Base-by-base conservation (phyloP, 2,329 filamentous ascomycete species). In the Kalmusia sp. region DNA sequence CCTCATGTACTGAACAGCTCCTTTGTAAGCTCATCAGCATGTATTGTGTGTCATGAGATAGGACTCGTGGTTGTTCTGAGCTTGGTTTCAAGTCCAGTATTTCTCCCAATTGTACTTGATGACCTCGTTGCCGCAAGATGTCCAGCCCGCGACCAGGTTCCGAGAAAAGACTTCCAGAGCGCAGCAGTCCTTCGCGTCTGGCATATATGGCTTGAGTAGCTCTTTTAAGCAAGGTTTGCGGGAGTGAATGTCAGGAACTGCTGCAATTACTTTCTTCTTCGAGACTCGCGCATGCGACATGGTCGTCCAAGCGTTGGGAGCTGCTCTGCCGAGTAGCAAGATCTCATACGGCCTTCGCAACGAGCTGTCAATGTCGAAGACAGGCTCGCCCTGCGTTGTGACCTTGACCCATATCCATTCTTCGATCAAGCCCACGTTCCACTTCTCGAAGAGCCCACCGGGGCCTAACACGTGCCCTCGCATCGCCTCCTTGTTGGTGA, bases 331-430 rank as follows among this genome's bases (percentile, higher is more conserved):
- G 41, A 93, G 76, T 12, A 93, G 73, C 21, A 93, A 72, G 43
- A 87, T 80, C 73, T 95, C 91, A 81, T 90, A 93, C 0, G 91
- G 90, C 73, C 88, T 92, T 58, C 89, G 82, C 87, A 87, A 90
- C 2, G 72, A 55, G 3, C 84, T 84, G 27, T 87, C 81, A 2
- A 90, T 50, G 27, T 81, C 72, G 53, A 83, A 84, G 24, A 92
- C 79, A 0, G 89, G 87, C 67, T 89, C 84, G 0, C 90, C 90
- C 0, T 70, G 60, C 0, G 72, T 71, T 0, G 90, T 91, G 9
- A 89, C 81, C 71, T 95, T 95, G 43, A 93, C 71, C 90, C 90
- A 95, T 2, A 86, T 80, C 90, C 90, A 93, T 68, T 93, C 88
- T 43, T 87, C 84, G 0, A 84, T 78, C 9, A 85, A 67, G 46